phyloP scores from a whole-genome alignment of 208 protist species.

The Trypanosoma mega region DNA sequence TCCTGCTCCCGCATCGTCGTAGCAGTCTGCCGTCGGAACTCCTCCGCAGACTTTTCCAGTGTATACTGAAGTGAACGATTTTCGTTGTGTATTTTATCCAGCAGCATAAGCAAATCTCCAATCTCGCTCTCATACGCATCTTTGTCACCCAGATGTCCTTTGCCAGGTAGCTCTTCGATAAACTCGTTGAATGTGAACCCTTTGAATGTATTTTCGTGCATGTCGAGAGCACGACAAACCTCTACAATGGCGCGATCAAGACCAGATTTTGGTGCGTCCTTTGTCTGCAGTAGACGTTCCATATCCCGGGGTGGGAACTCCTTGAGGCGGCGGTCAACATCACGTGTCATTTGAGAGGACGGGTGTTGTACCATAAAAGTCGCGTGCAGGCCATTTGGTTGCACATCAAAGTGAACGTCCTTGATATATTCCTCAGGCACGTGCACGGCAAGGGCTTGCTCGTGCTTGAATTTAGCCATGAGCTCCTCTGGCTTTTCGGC shows the following conservation, averaged over 20 bases:
- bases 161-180: conserved; percentile 34
- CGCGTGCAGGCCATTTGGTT: conserved; percentile 17
- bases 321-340: conserved; percentile 30
- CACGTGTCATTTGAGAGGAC: conserved; percentile 16
- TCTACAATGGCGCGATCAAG: conserved; percentile 46
- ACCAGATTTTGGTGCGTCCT: conserved; percentile 36
- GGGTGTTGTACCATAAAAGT: conserved; percentile 45
- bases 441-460: conserved; percentile 38
- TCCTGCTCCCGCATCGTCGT: conserved; percentile 46
- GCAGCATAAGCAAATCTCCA: conserved; percentile 54
- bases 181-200: conserved; percentile 44
- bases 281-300: conserved; percentile 31
- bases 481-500: conserved; percentile 41
- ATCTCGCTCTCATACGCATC: conserved; percentile 64
- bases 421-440: conserved; percentile 33
- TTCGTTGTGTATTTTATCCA: conserved; percentile 57
- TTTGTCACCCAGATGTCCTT: conserved; percentile 43
- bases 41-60: conserved; percentile 54
- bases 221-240: conserved; percentile 39
- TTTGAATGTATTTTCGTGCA: conserved; percentile 35
- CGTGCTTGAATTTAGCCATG: conserved; percentile 31
- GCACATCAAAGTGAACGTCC: conserved; percentile 27
- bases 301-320: conserved; percentile 41
- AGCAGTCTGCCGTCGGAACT: conserved; percentile 49
- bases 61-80: conserved; percentile 54